Conservation (phyloP, 768 basidiomycete species). For the Lactarius deliciosus region DNA sequence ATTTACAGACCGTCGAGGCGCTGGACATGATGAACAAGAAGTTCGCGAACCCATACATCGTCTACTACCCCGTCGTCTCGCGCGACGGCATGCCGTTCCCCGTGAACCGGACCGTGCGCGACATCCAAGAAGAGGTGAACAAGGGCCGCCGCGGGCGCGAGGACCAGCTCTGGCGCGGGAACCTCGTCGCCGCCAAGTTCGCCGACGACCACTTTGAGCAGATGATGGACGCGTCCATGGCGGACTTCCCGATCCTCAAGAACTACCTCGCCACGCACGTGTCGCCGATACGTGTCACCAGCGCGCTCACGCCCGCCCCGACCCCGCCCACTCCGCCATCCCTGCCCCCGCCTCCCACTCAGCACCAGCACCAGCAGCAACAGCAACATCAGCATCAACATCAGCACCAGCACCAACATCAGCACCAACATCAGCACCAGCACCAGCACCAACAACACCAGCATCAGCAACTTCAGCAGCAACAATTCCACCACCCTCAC, state of each 20-base stretch:
- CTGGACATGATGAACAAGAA: slow-evolving; percentile 80
- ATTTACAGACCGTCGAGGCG: slow-evolving; percentile 69
- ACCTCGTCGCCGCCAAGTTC: slow-evolving; percentile 76
- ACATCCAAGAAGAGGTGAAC: slow-evolving; percentile 58
- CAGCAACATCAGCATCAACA: neutral
- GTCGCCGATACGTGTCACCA: slow-evolving; percentile 43
- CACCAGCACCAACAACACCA: neutral
- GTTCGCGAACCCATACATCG: slow-evolving; percentile 75
- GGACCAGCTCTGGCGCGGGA: slow-evolving; percentile 73
- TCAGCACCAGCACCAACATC: neutral
- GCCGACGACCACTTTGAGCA: slow-evolving; percentile 44
- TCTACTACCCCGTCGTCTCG: slow-evolving; percentile 75
- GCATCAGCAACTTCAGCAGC: neutral
- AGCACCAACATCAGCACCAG: neutral
- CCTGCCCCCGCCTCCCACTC: neutral
- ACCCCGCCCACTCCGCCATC: slow-evolving; percentile 2
- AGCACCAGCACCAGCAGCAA: neutral
- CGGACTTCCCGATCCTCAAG: slow-evolving; percentile 78
- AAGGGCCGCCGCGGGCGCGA: slow-evolving; percentile 49
- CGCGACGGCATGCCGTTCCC: slow-evolving; percentile 84
- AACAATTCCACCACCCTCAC: neutral
- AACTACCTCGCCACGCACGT: slow-evolving; percentile 74
- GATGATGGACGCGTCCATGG: slow-evolving; percentile 76
- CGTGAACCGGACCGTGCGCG: slow-evolving; percentile 70
- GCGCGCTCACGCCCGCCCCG: slow-evolving; percentile 34